Evolutionary conservation across 768 basidiomycete genomes (phyloP).

Genomic region (Lentinula lateritia): DNA sequence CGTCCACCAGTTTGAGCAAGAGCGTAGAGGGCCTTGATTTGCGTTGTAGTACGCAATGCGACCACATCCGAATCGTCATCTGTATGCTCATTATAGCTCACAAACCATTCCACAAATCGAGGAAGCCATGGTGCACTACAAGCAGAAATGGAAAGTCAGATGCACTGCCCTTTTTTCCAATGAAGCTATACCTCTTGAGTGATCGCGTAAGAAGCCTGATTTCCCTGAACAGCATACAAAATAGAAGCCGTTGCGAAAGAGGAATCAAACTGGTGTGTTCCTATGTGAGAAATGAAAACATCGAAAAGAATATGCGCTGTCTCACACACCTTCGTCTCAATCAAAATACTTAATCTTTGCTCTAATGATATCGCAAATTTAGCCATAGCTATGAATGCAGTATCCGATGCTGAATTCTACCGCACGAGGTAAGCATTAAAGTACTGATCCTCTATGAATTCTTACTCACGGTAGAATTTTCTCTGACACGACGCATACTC

Average conservation of each 20-base stretch:
- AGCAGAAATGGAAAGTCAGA: neutral
- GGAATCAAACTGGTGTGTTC: slow-evolving; percentile 48
- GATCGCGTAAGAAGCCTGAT: slow-evolving; percentile 60
- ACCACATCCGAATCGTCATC: slow-evolving; percentile 38
- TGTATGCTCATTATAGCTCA: slow-evolving; percentile 26
- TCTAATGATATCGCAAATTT: slow-evolving; percentile 57
- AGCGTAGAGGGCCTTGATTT: slow-evolving; percentile 45
- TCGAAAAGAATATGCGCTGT: neutral
- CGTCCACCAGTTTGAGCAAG: slow-evolving; percentile 43
- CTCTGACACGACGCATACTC: slow-evolving; percentile 34
- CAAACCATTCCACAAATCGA: slow-evolving; percentile 39
- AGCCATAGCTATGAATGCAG: slow-evolving; percentile 22
- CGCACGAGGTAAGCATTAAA: slow-evolving; percentile 8
- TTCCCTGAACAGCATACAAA: slow-evolving; percentile 58
- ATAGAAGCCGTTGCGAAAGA: slow-evolving; percentile 52
- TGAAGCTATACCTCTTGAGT: slow-evolving; percentile 48
- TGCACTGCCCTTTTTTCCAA: neutral
- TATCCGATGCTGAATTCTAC: slow-evolving; percentile 17
- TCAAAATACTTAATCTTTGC: slow-evolving; percentile 43
- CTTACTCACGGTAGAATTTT: slow-evolving; percentile 18
- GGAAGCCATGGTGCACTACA: slow-evolving; percentile 43
- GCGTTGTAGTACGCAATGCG: slow-evolving; percentile 30
- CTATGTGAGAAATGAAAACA: slow-evolving; percentile 24
- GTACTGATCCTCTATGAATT: neutral
- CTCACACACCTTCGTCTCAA: slow-evolving; percentile 49